Percentiles rank a stretch among this genome's conserved stretches.
These are phyloP conservation scores for Quercus suber DNA, from an alignment of 306 rosid species.

Conservation along the genomic window DNA sequence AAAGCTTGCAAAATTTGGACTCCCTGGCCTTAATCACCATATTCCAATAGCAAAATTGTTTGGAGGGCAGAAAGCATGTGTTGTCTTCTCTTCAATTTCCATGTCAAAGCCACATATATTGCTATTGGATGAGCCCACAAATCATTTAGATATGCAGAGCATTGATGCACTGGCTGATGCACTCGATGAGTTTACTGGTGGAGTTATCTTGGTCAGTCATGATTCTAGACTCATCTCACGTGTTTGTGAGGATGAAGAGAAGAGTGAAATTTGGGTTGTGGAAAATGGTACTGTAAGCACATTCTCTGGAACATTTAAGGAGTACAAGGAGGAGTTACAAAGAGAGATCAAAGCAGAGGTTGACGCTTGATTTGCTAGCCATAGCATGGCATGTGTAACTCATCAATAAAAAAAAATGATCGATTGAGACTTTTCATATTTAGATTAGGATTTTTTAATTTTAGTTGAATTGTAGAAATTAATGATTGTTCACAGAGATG, in stretches of 20 bases:
- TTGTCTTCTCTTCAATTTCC: constrained; percentile 79
- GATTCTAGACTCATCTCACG: constrained; percentile 73
- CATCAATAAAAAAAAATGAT: no score
- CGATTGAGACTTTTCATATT: no score
- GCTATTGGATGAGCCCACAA: constrained; percentile 74
- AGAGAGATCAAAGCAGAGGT: constrained; percentile 60
- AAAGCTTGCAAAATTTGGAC: no score
- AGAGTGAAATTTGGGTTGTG: constrained; percentile 79
- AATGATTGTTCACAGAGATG: no score
- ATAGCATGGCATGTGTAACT: no score
- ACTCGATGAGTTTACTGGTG: constrained; percentile 66
- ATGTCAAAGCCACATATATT: constrained; percentile 82
- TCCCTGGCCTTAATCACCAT: constrained; percentile 65
- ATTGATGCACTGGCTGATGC: constrained; percentile 75
- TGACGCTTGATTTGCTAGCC: constrained; percentile 3
- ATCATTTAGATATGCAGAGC: constrained; percentile 83
- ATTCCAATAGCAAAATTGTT: constrained; percentile 63
- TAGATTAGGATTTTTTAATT: no score
- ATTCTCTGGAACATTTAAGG: constrained; percentile 50
- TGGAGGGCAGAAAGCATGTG: constrained; percentile 64
- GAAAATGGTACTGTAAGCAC: constrained; percentile 56
- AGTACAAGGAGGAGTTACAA: constrained; percentile 51
- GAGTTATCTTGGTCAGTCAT: constrained; percentile 76
- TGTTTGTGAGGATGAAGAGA: constrained; percentile 72
- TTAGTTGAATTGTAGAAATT: no score